Evolutionary conservation across 148 eudicot species (phyloP).

Genomic region (Rhododendron ferrugineum): DNA sequence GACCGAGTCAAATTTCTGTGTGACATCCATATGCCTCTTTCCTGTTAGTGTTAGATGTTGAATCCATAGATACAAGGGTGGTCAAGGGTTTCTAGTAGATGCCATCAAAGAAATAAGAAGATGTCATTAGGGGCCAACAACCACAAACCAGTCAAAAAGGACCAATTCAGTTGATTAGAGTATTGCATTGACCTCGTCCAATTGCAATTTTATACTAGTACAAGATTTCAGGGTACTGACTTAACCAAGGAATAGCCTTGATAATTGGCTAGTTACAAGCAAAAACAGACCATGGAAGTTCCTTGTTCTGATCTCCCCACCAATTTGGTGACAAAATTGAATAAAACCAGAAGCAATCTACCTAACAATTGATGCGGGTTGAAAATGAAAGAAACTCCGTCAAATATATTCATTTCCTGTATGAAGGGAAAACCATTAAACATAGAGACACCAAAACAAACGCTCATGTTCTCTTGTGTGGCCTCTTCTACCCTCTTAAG

Average conservation of each 20-base stretch:
- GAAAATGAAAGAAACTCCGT: not conserved
- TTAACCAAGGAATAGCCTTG: not conserved
- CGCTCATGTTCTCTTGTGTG: not conserved
- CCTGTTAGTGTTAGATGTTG: not conserved
- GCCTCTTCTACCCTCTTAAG: conserved; percentile 1
- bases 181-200: not conserved
- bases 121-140: not conserved
- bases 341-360: not conserved
- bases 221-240: not conserved
- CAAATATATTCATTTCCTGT: not conserved
- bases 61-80: not conserved
- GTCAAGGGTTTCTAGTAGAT: conserved; percentile 1
- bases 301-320: not conserved
- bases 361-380: not conserved
- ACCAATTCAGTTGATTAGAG: not conserved
- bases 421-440: not conserved
- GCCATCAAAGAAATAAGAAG: not conserved
- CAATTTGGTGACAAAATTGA: not conserved
- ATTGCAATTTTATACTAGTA: not conserved
- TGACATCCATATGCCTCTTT: not conserved
- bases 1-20: not conserved
- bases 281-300: not conserved
- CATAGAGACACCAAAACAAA: not conserved
- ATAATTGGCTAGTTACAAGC: not conserved
- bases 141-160: not conserved